phyloP scores from a whole-genome alignment of 345 rosid species.

The Corymbia maculata region DNA sequence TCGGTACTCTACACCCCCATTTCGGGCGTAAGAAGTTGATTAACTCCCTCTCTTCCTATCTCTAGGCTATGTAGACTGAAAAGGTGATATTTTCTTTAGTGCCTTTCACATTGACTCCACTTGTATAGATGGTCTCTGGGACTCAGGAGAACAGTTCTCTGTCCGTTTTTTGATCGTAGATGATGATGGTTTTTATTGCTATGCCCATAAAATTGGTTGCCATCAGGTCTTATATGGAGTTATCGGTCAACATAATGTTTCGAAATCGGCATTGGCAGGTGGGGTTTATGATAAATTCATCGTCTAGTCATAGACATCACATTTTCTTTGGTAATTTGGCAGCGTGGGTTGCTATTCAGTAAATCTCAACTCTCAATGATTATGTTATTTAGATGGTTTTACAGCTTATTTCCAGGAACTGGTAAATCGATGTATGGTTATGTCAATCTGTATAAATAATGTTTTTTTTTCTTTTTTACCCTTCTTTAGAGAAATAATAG shows the following conservation, averaged over 20 bases:
- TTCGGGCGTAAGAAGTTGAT: not conserved
- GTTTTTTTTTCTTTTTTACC: not conserved
- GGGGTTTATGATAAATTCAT: not conserved
- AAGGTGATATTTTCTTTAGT: not conserved
- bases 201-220: not conserved
- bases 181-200: not conserved
- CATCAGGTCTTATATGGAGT: not conserved
- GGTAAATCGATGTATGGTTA: not conserved
- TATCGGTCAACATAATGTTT: not conserved
- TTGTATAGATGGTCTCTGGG: not conserved
- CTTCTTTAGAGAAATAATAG: conserved; percentile 40
- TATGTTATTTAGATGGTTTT: not conserved
- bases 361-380: not conserved
- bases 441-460: not conserved
- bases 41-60: not conserved
- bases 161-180: not conserved
- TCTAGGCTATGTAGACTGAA: not conserved
- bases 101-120: not conserved
- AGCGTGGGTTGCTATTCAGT: not conserved
- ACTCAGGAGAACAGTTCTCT: not conserved
- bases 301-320: not conserved
- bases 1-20: not conserved
- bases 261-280: not conserved
- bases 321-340: not conserved
- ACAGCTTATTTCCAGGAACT: not conserved